Conservation (phyloP, 2,329 filamentous ascomycete genomes). For the Cladosporium sp. region DNA sequence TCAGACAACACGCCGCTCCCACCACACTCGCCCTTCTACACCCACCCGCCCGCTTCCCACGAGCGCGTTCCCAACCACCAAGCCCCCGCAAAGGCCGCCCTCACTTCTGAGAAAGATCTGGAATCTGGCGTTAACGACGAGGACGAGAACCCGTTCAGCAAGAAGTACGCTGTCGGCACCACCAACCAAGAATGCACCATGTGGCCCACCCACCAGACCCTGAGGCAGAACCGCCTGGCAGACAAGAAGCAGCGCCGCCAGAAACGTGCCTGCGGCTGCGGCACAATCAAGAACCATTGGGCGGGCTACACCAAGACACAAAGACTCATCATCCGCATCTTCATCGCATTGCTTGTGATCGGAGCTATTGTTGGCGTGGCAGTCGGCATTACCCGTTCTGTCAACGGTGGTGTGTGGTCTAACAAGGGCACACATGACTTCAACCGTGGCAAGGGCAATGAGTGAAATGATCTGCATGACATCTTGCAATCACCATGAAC, state of each 20-base stretch:
- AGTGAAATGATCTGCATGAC: neutral
- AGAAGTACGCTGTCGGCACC: conserved; percentile 38
- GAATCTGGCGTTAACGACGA: conserved; percentile 33
- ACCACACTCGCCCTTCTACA: conserved; percentile 45
- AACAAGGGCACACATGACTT: conserved; percentile 11
- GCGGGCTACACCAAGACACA: conserved; percentile 40
- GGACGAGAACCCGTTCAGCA: conserved; percentile 34
- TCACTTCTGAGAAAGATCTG: conserved; percentile 36
- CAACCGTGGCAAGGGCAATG: neutral
- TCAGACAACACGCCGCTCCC: conserved; percentile 31
- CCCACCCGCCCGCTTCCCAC: conserved; percentile 44
- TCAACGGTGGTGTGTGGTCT: conserved; percentile 34
- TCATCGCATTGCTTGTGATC: conserved; percentile 42
- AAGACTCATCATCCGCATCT: conserved; percentile 42
- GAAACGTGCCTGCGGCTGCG: conserved; percentile 34
- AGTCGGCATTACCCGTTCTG: conserved; percentile 46
- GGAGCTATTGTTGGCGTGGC: conserved; percentile 45
- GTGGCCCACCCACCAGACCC: conserved; percentile 48
- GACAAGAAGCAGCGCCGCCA: conserved; percentile 31
- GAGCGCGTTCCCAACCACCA: conserved; percentile 22
- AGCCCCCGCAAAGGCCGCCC: conserved; percentile 22
- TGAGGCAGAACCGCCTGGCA: conserved; percentile 38
- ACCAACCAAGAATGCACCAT: conserved; percentile 47
- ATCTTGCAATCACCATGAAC: neutral
- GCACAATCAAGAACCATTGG: conserved; percentile 33